Base-by-base conservation (phyloP, 1,284 basidiomycete genomes). In the Puccinia novopanici region DNA sequence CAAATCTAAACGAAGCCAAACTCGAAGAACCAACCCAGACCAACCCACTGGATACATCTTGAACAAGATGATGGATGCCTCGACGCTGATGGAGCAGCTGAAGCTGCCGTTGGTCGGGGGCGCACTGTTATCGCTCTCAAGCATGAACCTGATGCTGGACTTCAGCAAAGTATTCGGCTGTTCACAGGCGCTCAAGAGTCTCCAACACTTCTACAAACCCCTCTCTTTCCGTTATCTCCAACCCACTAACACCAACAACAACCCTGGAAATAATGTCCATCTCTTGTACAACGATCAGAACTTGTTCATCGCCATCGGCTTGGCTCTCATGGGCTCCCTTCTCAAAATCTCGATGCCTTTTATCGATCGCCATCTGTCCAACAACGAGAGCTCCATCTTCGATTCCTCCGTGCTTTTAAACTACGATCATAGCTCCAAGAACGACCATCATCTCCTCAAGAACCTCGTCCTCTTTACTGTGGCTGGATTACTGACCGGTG, bases 81-180 rank as follows among this genome's bases (percentile, higher is more conserved):
- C 55, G n/a, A 57, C 55, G 24, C 55, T 61, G 12, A 37, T 68
- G 40, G 65, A 68, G 10, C 30, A 30, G 5, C 40, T 68, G 40
- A 68, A 68, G 42, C n/a, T 68, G n/a, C 70, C 70, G 24, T 24
- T 72, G 13, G 3, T 72, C 5, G 70, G 70, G 15, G 70, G 70
- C 10, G 12, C 50, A 9, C 50, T 72, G 8, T 22, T 72, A 30
- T 72, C 70, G 54, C 42, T 72, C 34, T 72, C 70, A 22, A 72
- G 27, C 48, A 54, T 52, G 54, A 72, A n/a, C 37, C 13, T 48
- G 24, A 37, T 72, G 50, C 8, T 34, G 10, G 70, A 72, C 30
- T 72, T 54, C 30, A 55, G 70, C 34, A 72, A 72, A 72, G 70
- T 72, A 22, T 72, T 72, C 30, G 70, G 70, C 34, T 72, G 70